Base-by-base conservation (phyloP, 1,284 basidiomycete genomes). In the Tranzscheliella williamsii region DNA sequence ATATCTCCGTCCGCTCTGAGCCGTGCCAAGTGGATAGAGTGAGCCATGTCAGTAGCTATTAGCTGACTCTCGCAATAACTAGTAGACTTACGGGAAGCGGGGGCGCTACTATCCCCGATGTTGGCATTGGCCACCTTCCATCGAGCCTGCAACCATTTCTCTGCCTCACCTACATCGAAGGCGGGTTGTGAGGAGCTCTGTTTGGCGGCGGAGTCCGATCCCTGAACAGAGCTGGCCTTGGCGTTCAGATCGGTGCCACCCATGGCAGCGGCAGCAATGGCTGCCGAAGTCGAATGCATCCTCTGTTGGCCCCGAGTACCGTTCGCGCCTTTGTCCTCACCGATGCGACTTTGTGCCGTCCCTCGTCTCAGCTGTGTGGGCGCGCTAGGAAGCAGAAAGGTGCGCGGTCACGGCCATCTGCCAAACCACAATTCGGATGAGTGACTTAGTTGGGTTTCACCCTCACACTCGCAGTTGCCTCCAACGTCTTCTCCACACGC, bases 251-350 rank as follows among this genome's bases (percentile, higher is more conserved):
- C 61, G 24, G 44, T 30, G 18, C 61, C 61, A 9, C 54, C 48
- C 2, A 57, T 43, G 13, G 50, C 61, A 21, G 61, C 61, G 17
- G 50, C 42, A 24, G 60, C 54, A 15, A 63, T 63, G 2, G 50
- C 60, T 33, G 54, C 46, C 33, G 54, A 44, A 11, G 54, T 64
- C 12, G 54, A 64, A 43, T 64, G 61, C 61, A 64, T 64, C 8
- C 15, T 46, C 8, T n/a, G n/a, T n/a, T n/a, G n/a, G n/a, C n/a
- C n/a, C n/a, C n/a, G n/a, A n/a, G n/a, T n/a, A n/a, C n/a, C n/a
- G n/a, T n/a, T n/a, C n/a, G n/a, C n/a, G n/a, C n/a, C n/a, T n/a
- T n/a, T n/a, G n/a, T n/a, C n/a, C n/a, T n/a, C n/a, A n/a, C n/a
- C n/a, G n/a, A n/a, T n/a, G n/a, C n/a, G n/a, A n/a, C n/a, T n/a